Conservation (phyloP, 768 basidiomycete species). For the Phanerochaete sordida region DNA sequence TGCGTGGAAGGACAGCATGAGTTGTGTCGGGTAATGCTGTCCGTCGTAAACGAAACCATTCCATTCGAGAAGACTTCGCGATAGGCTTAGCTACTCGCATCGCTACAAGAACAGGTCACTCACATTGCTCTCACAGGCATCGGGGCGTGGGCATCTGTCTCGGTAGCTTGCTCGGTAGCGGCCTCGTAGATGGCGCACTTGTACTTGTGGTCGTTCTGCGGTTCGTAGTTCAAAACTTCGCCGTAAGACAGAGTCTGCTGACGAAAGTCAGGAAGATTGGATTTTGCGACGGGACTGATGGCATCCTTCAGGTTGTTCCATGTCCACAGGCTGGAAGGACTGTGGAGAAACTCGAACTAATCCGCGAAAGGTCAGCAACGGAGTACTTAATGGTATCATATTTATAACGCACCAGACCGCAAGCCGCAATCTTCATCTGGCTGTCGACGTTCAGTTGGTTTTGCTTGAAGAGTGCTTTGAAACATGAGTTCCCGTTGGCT, state of each 20-base stretch:
- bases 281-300: no score
- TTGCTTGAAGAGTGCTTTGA: constrained; percentile 9
- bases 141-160: neutral
- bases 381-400: neutral
- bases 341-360: constrained; percentile 15
- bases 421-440: constrained; percentile 18
- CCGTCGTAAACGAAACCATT: constrained; percentile 13
- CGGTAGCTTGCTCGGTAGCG: neutral
- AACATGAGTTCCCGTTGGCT: no score
- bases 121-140: constrained; percentile 14
- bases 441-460: constrained; percentile 13
- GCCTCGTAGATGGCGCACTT: constrained; percentile 13
- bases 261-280: neutral
- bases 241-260: neutral
- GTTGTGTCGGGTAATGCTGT: constrained; percentile 9
- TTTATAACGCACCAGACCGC: constrained; percentile 21
- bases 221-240: constrained; percentile 6
- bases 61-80: constrained; percentile 10
- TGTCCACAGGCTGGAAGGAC: constrained; percentile 9
- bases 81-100: neutral
- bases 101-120: neutral
- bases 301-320: constrained; percentile 7
- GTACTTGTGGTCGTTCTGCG: constrained; percentile 10
- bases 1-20: constrained; percentile 11
- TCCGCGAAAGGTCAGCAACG: neutral